These are phyloP conservation scores for Phaeophleospora eucalypticola DNA, from an alignment of 2,329 filamentous ascomycete genomes.

Conservation along the genomic window DNA sequence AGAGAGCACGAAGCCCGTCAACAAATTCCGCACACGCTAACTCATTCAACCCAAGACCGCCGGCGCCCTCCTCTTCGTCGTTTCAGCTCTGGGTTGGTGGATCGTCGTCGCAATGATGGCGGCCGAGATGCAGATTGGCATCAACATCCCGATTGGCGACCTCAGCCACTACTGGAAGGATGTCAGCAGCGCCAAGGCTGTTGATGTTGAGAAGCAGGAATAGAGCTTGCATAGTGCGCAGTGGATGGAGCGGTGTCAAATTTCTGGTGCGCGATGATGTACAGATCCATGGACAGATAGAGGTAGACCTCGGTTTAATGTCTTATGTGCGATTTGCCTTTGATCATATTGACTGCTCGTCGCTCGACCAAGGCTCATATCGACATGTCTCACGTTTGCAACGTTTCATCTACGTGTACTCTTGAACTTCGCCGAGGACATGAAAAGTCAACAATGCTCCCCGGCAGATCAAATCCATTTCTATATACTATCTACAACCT, in stretches of 20 bases:
- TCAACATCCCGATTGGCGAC: constrained; percentile 50
- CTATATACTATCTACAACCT: constrained; percentile 13
- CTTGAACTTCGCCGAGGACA: no score
- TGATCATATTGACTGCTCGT: no score
- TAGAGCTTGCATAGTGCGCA: not conserved
- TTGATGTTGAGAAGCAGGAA: constrained; percentile 26
- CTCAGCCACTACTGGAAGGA: constrained; percentile 48
- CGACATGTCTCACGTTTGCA: no score
- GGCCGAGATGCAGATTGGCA: constrained; percentile 48
- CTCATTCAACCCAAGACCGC: constrained; percentile 27
- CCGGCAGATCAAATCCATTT: no score
- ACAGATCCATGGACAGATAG: no score
- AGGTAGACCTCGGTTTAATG: no score
- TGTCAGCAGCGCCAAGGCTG: not conserved
- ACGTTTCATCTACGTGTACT: no score
- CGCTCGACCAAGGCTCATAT: no score
- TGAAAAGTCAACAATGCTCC: no score
- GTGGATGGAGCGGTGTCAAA: no score
- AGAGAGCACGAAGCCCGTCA: not conserved
- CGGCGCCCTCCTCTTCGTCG: constrained; percentile 42
- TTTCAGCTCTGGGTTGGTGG: constrained; percentile 49
- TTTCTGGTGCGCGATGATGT: no score
- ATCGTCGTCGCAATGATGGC: constrained; percentile 53
- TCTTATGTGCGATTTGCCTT: no score
- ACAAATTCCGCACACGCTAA: not conserved